Conservation (phyloP, 2,329 filamentous ascomycete genomes). For the Dissoconium aciculare region DNA sequence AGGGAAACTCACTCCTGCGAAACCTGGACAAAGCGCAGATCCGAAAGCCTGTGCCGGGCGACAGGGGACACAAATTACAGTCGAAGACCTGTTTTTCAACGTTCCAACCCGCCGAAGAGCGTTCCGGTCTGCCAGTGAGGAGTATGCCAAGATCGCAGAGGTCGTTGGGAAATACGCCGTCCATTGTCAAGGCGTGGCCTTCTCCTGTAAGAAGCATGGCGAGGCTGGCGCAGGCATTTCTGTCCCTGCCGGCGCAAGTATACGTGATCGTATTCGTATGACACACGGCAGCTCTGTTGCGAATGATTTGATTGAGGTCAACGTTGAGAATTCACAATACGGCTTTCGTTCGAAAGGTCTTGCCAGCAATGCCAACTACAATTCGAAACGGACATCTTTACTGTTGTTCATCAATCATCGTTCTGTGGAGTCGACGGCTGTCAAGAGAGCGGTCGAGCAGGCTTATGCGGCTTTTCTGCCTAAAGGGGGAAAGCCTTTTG, state of each 20-base stretch:
- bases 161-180: conserved; percentile 86
- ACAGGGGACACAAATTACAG: conserved; percentile 80
- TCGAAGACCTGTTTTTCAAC: conserved; percentile 96
- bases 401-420: conserved; percentile 95
- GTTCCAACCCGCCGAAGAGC: conserved; percentile 75
- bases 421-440: conserved; percentile 72
- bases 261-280: conserved; percentile 73
- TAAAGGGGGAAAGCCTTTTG: conserved; percentile 85
- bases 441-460: conserved; percentile 84
- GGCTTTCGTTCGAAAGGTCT: conserved; percentile 71
- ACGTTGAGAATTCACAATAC: conserved; percentile 57
- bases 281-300: conserved; percentile 74
- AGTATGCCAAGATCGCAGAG: conserved; percentile 96
- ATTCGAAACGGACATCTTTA: conserved; percentile 73
- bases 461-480: conserved; percentile 77
- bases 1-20: conserved; percentile 65
- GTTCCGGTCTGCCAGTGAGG: conserved; percentile 81
- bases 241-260: conserved; percentile 56
- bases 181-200: conserved; percentile 79
- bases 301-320: conserved; percentile 71
- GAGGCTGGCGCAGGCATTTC: conserved; percentile 73
- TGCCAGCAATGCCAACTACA: conserved; percentile 87
- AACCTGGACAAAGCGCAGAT: conserved; percentile 73
- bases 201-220: conserved; percentile 92
- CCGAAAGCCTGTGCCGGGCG: conserved; percentile 80